Base-by-base conservation (phyloP, 768 basidiomycete genomes). In the Paxillus involutus region DNA sequence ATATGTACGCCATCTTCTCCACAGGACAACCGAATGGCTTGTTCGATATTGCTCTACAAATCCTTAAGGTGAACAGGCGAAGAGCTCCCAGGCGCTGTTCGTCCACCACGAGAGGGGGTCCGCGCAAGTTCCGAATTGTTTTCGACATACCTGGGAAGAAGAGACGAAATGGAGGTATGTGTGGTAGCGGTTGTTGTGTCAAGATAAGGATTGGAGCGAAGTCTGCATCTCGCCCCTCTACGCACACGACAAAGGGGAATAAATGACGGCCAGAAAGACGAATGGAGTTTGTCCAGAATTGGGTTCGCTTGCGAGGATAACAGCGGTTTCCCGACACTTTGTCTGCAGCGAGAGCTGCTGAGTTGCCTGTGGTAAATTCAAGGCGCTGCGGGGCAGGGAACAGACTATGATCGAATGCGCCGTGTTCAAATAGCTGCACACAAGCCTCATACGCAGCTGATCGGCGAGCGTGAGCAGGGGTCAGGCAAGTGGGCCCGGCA, bases 101-200 rank as follows among this genome's bases (percentile, higher is more conserved):
- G 35, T 80, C 73, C 8, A 88, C 49, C 14, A 69, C 58, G 49
- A 93, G 65, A 12, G 84, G 78, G 1, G 75, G 74, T 14, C 75
- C 81, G 49, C 73, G 78, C 42, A 68, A 64, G 37, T 83, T 74
- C 37, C 68, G 70, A 32, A 87, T 70, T 2, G 60, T 65, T 29
- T 77, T 64, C 0, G 79, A 68, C 6, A 72, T 57, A 0, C 83
- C 82, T 3, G 79, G 75, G 48, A 79, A 78, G 68, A 86, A 92
- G 6, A 93, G 66, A 44, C 76, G 75, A 69, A 92, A 83, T 33
- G 68, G 60, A 3, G 74, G 64, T 19, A 92, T 62, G 21, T 70
- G 61, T 3, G 91, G 89, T 7, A 92, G 72, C 14, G 88, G 86
- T 24, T 76, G 74, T 43, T 85, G 78, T 8, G 89, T 88, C 39